Conservation (phyloP, 176 grass and related monocot genomes). For the Elaeis guineensis region DNA sequence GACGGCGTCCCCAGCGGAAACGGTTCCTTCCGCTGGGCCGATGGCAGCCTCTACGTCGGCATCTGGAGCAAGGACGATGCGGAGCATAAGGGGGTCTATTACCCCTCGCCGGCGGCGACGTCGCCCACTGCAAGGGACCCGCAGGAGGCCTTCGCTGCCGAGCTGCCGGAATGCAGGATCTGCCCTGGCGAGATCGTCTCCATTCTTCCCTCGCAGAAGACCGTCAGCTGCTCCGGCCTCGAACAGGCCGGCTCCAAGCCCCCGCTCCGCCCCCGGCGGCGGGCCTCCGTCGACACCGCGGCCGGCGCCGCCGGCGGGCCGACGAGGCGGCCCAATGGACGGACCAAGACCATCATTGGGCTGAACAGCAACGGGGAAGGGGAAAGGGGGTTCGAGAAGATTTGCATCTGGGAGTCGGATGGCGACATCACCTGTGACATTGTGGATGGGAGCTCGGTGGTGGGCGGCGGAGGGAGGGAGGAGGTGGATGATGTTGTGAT, state of each 20-base stretch:
- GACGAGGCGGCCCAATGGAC: slow-evolving; percentile 26
- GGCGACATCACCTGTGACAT: slow-evolving; percentile 73
- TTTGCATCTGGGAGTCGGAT: slow-evolving; percentile 64
- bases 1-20: slow-evolving; percentile 66
- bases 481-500: slow-evolving; percentile 13
- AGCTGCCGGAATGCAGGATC: slow-evolving; percentile 39
- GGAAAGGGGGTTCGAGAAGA: slow-evolving; percentile 56
- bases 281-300: slow-evolving; percentile 20
- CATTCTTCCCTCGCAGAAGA: slow-evolving; percentile 47
- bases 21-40: slow-evolving; percentile 73
- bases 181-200: slow-evolving; percentile 33
- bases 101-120: slow-evolving; percentile 49
- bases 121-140: slow-evolving; percentile 69
- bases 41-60: slow-evolving; percentile 73
- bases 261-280: slow-evolving; percentile 21
- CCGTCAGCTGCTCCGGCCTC: slow-evolving; percentile 48
- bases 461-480: slow-evolving; percentile 9
- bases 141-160: slow-evolving; percentile 54
- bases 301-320: neutral
- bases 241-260: slow-evolving; percentile 9
- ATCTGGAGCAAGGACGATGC: slow-evolving; percentile 54
- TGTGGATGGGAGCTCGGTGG: slow-evolving; percentile 38
- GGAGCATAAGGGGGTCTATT: slow-evolving; percentile 80
- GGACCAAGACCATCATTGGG: slow-evolving; percentile 25
- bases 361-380: slow-evolving; percentile 37